Evolutionary conservation across 495 filamentous ascomycete genomes (phyloP).

Genomic region (Baudoinia panamericana): DNA sequence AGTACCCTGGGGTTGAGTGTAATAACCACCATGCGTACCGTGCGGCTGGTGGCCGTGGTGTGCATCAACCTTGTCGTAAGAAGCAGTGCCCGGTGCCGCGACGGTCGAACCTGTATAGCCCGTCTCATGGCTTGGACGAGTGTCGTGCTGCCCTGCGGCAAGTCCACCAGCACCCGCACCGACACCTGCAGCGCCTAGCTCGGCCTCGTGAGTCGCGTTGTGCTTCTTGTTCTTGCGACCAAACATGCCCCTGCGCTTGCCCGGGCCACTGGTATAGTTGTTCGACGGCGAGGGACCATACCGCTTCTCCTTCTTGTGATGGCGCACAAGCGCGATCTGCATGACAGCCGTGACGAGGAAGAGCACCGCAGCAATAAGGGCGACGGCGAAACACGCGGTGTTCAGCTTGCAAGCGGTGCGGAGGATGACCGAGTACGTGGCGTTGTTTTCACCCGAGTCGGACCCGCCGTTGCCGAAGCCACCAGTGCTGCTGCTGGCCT

Average conservation of each 20-base stretch:
- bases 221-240: constrained; percentile 31
- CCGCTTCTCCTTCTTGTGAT: constrained; percentile 65
- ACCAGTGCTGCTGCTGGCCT: constrained; percentile 33
- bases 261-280: constrained; percentile 59
- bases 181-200: constrained; percentile 19
- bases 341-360: constrained; percentile 27
- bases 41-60: background rate
- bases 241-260: constrained; percentile 39
- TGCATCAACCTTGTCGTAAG: constrained; percentile 6
- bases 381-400: constrained; percentile 60
- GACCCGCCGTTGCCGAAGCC: constrained; percentile 29
- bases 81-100: constrained; percentile 7
- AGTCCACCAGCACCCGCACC: constrained; percentile 14
- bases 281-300: constrained; percentile 67
- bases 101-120: constrained; percentile 28
- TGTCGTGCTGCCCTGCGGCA: constrained; percentile 14
- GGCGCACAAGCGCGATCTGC: constrained; percentile 49
- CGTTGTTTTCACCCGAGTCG: constrained; percentile 18
- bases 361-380: constrained; percentile 49
- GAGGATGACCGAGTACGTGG: constrained; percentile 34
- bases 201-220: constrained; percentile 17
- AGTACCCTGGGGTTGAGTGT: constrained; percentile 20
- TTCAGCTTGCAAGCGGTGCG: constrained; percentile 54
- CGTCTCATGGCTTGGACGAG: constrained; percentile 27
- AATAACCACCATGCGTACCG: constrained; percentile 17